Base-by-base conservation (phyloP, 2,329 filamentous ascomycete genomes). In the Aureobasidium musti region DNA sequence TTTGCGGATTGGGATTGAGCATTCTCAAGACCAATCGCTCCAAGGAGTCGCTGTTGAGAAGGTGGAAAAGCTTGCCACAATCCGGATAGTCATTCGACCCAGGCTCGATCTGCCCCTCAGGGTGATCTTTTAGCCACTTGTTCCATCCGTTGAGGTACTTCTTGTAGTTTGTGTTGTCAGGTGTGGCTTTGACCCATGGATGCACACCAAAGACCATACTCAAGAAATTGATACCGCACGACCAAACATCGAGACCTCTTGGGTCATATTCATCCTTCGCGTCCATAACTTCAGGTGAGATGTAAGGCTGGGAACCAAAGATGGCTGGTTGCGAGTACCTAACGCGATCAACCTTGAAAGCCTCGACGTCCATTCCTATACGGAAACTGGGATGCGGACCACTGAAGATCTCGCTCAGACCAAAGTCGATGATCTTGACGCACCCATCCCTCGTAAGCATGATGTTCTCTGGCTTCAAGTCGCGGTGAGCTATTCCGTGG, bases 391-490 rank as follows among this genome's bases (percentile, higher is more conserved):
- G 92, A 76, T 96, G 91, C 60, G 88, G 88, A 45, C 91, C 92
- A 64, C 84, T 86, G 74, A 96, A 96, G 21, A 96, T 90, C 75
- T 95, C 91, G 0, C 91, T 92, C 17, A 94, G 91, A 63, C 92
- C 92, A 79, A 97, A 96, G 76, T 97, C 92, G 59, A 91, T 92
- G 68, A 97, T 93, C 79, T 96, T 96, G 66, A 96, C 82, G 76
- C 91, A 89, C 74, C 91, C 91, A 67, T 92, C 87, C 71, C 87
- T 87, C 54, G 88, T 90, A 68, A 97, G 84, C 37, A 96, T 83
- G 28, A 96, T 81, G 72, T 97, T 96, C 76, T 96, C 92, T 13
- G 93, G 84, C 78, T 97, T 96, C 80, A 96, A 90, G 72, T 97
- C 92, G 57, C 92, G 89, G 78, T 96, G 92, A 1, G 92, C 92